Evolutionary conservation across 345 rosid species (phyloP), one percentile per base, ranked within the genome.

Genomic region (Eucalyptus coolabah): DNA sequence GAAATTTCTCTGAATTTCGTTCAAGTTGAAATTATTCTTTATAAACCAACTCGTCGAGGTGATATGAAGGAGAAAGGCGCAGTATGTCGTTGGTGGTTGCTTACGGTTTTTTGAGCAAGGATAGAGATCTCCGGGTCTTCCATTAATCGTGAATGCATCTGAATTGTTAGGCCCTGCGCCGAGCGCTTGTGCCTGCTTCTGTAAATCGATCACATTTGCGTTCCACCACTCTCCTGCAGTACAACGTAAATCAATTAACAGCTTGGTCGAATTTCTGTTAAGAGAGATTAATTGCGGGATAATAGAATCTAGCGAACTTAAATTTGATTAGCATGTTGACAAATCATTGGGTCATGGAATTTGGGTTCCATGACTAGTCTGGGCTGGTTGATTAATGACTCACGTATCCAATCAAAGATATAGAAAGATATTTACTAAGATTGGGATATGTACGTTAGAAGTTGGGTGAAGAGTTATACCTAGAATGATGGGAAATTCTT

Each of bases 141-240:
- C 99, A 89, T 97, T 97, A 45, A 97, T 96, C 15, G 98, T 96
- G 89, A 34, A 97, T 59, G 99, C 99, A 88, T 95, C 94, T 6
- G 99, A 97, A 88, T 12, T 50, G 82, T 93, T 93, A 12, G 99
- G 97, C 87, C 89, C 90, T 47, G 53, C 67, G 15, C 99, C 99
- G 26, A 89, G 87, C 54, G 93, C 95, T n/a, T 89, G 88, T 4
- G 99, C 97, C n/a, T 91, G 87, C 69, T 87, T 93, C 45, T 93
- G 95, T 2, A 96, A 90, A 65, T 93, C 96, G 19, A 95, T 72
- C 28, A 94, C 94, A 90, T 96, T 93, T 15, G 95, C 93, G 50
- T 97, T 96, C 99, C 99, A 96, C 98, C 98, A 97, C 91, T 96
- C 99, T 56, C 99, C 98, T 97, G 91, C 2, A 40, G 50, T 40